These are phyloP conservation scores for Fusarium miscanthi DNA, from an alignment of 2,329 filamentous ascomycete genomes.

Conservation along the genomic window DNA sequence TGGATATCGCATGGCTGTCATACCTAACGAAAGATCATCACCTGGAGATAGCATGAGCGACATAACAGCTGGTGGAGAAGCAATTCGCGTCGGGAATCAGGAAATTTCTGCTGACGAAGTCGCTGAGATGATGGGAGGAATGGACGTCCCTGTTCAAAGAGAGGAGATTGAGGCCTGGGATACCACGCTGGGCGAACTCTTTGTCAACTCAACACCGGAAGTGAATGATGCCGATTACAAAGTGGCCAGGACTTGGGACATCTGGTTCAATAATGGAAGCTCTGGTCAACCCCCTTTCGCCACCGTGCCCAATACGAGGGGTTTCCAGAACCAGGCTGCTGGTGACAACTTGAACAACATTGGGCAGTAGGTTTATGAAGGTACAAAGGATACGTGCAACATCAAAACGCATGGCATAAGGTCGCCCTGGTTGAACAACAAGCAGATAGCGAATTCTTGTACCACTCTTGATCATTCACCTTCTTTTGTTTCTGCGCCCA, in stretches of 20 bases:
- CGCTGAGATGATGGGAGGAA: neutral
- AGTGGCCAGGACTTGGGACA: neutral
- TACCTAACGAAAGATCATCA: neutral
- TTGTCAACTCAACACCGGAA: constrained; percentile 7
- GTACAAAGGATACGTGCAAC: neutral
- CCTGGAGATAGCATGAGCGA: neutral
- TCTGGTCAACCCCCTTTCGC: neutral
- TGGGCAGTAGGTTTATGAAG: neutral
- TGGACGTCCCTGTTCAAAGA: neutral
- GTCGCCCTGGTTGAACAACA: neutral
- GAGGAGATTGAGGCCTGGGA: constrained; percentile 20
- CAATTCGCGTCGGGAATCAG: neutral
- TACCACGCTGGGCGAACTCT: constrained; percentile 3
- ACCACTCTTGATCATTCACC: neutral
- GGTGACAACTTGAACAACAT: neutral
- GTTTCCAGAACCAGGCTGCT: neutral
- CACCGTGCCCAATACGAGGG: neutral
- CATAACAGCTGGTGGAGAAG: neutral
- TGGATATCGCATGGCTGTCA: constrained; percentile 28
- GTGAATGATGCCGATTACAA: neutral
- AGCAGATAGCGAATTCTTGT: neutral
- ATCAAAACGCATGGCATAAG: neutral
- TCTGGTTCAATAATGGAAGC: neutral
- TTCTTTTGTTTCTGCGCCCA: neutral
- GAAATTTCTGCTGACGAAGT: neutral